These are phyloP conservation scores for Arctostaphylos glauca DNA, from an alignment of 148 eudicot genomes.

Conservation along the genomic window DNA sequence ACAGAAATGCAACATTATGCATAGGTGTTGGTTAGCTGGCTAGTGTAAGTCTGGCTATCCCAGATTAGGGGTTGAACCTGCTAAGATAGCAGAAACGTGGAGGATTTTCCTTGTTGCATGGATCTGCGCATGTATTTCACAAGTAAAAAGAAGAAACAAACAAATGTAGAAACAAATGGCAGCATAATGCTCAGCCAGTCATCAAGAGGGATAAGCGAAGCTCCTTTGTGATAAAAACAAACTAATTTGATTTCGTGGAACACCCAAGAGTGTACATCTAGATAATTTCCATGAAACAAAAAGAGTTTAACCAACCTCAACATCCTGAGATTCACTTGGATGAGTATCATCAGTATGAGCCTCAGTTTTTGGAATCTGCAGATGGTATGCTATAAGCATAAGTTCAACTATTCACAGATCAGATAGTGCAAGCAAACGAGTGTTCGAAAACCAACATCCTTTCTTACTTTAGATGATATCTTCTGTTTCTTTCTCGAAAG, in stretches of 20 bases:
- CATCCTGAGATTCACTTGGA: conserved; percentile 39
- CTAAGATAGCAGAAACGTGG: background rate
- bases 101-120: background rate
- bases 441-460: conserved; percentile 9
- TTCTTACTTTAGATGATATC: conserved; percentile 55
- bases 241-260: conserved; percentile 10
- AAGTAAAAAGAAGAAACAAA: no score
- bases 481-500: conserved; percentile 51
- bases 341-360: conserved; percentile 39
- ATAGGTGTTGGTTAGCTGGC: background rate
- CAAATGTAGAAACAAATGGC: no score
- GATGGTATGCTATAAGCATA: conserved; percentile 11
- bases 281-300: background rate
- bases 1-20: background rate
- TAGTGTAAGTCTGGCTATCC: background rate
- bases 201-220: conserved; percentile 4
- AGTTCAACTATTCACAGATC: conserved; percentile 17
- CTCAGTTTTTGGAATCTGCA: conserved; percentile 52
- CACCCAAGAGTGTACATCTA: conserved; percentile 1
- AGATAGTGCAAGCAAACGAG: conserved; percentile 9
- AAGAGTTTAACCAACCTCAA: conserved; percentile 50
- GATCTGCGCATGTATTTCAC: background rate
- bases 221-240: background rate
- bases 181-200: background rate
- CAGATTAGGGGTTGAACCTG: no score